Evolutionary conservation across 148 eudicot species (phyloP).

Genomic region (Rhododendron henanense): DNA sequence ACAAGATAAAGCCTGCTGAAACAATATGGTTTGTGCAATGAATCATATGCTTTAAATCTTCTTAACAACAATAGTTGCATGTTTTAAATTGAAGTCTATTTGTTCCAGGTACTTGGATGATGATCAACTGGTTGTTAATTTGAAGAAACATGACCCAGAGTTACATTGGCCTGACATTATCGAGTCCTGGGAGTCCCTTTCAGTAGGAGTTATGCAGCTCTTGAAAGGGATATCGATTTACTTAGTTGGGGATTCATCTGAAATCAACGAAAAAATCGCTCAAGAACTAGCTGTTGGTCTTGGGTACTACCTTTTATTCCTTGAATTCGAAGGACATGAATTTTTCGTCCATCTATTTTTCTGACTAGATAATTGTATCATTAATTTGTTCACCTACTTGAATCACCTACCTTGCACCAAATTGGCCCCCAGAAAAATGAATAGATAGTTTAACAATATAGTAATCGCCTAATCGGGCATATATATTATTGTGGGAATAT

Average conservation of each 20-base stretch:
- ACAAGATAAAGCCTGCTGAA: constrained; percentile 82
- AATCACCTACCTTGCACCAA: constrained; percentile 3
- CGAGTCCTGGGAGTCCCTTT: constrained; percentile 92
- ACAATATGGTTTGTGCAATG: constrained; percentile 71
- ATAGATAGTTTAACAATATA: background rate
- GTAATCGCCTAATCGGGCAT: background rate
- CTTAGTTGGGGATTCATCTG: constrained; percentile 82
- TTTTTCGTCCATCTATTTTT: background rate
- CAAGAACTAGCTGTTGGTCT: constrained; percentile 83
- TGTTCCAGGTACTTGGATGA: constrained; percentile 80
- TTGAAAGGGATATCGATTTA: constrained; percentile 75
- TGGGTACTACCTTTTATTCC: constrained; percentile 39
- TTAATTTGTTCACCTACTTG: background rate
- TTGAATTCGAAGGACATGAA: background rate
- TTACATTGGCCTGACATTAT: constrained; percentile 88
- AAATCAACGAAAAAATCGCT: constrained; percentile 72
- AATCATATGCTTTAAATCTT: background rate
- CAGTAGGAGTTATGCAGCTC: constrained; percentile 63
- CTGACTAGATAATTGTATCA: background rate
- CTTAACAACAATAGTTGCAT: background rate
- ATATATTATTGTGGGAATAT: background rate
- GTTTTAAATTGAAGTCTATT: constrained; percentile 7
- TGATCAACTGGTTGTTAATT: constrained; percentile 62
- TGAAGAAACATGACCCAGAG: constrained; percentile 85
- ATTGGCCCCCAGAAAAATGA: background rate